Evolutionary conservation across 2,329 filamentous ascomycete species (phyloP), one percentile per base, ranked within the genome.

Genomic region (Penicillium sp.): DNA sequence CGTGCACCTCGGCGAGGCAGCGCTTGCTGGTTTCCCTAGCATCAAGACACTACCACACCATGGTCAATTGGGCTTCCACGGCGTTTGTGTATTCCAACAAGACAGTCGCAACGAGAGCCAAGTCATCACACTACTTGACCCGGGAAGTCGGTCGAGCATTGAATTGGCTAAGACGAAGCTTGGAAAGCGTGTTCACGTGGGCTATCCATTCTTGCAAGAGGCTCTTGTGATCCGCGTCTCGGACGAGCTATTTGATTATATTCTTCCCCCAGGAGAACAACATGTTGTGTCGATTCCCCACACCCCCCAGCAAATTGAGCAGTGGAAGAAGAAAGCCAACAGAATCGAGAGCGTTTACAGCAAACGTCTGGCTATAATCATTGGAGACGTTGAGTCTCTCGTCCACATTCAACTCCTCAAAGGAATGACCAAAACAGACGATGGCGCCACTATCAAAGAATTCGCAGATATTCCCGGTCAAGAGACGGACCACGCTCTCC

Each of bases 61-160:
- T 56, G 94, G 90, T 2, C 82, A 85, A 53, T 79, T 97, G 44
- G 90, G 87, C 8, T 96, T 91, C 72, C 90, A 96, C 62, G 91
- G 91, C 2, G 90, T 99, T 57, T 94, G 87, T 59, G 91, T 99
- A 32, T 99, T 99, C 78, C 91, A 96, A 69, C 86, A 93, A 64
- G 94, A 97, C 63, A 97, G 92, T 70, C 87, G 91, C 46, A 97
- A 97, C 68, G 92, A 97, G 73, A 99, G 93, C 73, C 92, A 97
- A 85, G 84, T 97, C 23, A 83, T 97, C 53, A 96, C 90, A 2
- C 79, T 99, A 46, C 81, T 86, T 30, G 87, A 90, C 35, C 84
- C 89, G 0, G 90, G 92, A 59, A 75, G 78, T 54, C 85, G 88
- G 34, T 86, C 88, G 44, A 89, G 84, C 60, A 79, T 86, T 19